Percentiles rank a stretch among this genome's conserved stretches.
Conservation (phyloP, 2,329 filamentous ascomycete genomes). For the Myriosclerotinia scirpicola region DNA sequence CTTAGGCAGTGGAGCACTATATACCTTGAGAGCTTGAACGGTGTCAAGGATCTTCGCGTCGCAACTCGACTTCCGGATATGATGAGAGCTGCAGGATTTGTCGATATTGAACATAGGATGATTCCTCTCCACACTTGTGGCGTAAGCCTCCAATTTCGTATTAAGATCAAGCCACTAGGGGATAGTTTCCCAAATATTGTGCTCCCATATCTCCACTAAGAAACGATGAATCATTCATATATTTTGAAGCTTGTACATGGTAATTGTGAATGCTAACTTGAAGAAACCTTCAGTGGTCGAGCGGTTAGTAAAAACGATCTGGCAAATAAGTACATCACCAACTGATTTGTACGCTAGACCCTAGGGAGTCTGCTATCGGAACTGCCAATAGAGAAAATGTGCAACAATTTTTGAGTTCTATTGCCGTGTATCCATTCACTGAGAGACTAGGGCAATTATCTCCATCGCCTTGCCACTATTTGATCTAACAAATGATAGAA, state of each 20-base stretch:
- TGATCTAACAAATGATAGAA: conserved; percentile 44
- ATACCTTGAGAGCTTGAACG: conserved; percentile 62
- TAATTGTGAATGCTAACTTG: not conserved
- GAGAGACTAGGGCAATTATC: conserved; percentile 34
- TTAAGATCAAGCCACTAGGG: not conserved
- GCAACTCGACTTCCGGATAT: conserved; percentile 53
- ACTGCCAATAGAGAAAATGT: conserved; percentile 55
- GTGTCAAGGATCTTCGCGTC: conserved; percentile 64
- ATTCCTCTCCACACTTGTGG: conserved; percentile 67
- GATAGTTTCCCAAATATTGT: not conserved
- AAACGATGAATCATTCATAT: not conserved
- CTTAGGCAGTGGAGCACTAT: conserved; percentile 66
- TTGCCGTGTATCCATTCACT: conserved; percentile 57
- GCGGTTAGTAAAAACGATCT: conserved; percentile 49
- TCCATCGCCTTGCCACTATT: conserved; percentile 6
- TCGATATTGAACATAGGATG: conserved; percentile 64
- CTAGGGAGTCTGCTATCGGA: conserved; percentile 55
- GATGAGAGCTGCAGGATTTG: conserved; percentile 56
- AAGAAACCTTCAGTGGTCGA: conserved; percentile 53
- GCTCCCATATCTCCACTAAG: not conserved
- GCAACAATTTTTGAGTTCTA: conserved; percentile 53
- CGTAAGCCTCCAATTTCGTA: conserved; percentile 11
- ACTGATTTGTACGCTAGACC: conserved; percentile 43
- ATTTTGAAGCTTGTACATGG: not conserved
- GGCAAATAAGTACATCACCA: conserved; percentile 4